Conservation (phyloP, 2,329 filamentous ascomycete species). For the Arthrobotrys sinensis region DNA sequence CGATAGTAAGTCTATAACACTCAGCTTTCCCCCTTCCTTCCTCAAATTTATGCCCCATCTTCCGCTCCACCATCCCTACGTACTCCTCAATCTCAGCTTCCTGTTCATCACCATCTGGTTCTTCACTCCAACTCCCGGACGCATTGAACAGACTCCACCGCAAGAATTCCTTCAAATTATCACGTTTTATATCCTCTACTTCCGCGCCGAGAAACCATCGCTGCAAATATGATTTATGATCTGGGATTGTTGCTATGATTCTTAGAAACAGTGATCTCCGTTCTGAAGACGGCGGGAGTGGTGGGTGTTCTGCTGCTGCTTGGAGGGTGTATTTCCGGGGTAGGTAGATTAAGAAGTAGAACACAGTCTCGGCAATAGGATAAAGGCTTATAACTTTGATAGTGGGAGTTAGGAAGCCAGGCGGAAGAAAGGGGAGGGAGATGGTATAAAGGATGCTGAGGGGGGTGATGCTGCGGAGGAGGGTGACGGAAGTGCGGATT, state of each 20-base stretch:
- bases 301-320: slow-evolving; percentile 71
- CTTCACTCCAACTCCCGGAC: slow-evolving; percentile 67
- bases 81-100: slow-evolving; percentile 72
- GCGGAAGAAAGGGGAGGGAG: slow-evolving; percentile 65
- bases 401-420: slow-evolving; percentile 64
- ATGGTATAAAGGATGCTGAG: slow-evolving; percentile 70
- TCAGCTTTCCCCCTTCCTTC: slow-evolving; percentile 72
- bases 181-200: slow-evolving; percentile 72
- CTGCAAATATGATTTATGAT: slow-evolving; percentile 72
- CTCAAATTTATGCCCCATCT: slow-evolving; percentile 71
- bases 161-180: slow-evolving; percentile 76
- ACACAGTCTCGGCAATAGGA: slow-evolving; percentile 71
- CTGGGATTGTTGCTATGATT: slow-evolving; percentile 72
- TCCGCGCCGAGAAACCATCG: slow-evolving; percentile 75
- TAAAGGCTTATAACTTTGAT: slow-evolving; percentile 68
- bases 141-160: slow-evolving; percentile 75
- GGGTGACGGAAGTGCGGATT: slow-evolving; percentile 71
- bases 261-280: slow-evolving; percentile 71
- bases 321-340: slow-evolving; percentile 72
- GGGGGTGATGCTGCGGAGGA: slow-evolving; percentile 71
- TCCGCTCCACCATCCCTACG: slow-evolving; percentile 71
- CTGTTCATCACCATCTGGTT: slow-evolving; percentile 62
- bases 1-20: slow-evolving; percentile 73
- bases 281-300: slow-evolving; percentile 68
- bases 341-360: slow-evolving; percentile 73